Evolutionary conservation across 129 eudicot genomes (phyloP).

Genomic region (Kitagawia praeruptora): DNA sequence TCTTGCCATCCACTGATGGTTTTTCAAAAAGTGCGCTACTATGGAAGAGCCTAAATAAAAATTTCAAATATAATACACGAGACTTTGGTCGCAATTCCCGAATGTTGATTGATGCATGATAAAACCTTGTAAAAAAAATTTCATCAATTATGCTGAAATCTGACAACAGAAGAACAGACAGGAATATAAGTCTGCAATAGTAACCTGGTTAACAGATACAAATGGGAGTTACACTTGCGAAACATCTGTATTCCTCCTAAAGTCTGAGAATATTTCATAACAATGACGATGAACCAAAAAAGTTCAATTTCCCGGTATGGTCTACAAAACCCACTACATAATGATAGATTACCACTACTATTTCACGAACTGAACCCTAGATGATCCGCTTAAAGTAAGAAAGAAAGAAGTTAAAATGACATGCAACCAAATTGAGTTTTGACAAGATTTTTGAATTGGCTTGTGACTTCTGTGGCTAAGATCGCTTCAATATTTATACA

Average conservation of each 20-base stretch:
- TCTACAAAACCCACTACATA: background rate
- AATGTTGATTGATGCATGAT: background rate
- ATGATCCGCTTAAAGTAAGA: background rate
- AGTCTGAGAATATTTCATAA: background rate
- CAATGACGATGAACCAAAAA: background rate
- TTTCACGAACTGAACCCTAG: background rate
- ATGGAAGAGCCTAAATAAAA: background rate
- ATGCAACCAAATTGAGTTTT: background rate
- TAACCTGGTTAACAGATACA: no score
- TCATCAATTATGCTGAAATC: no score
- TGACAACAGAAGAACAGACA: no score
- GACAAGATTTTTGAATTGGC: background rate
- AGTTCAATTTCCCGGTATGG: background rate
- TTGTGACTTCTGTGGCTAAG: background rate
- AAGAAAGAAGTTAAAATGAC: background rate
- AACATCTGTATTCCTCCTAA: no score
- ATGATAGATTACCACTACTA: background rate
- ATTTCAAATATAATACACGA: background rate
- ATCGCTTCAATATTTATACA: background rate
- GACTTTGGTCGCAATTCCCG: background rate
- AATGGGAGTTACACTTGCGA: no score
- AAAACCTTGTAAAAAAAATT: no score
- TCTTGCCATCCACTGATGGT: background rate
- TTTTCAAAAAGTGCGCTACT: background rate
- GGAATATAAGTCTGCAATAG: no score